Evolutionary conservation across 345 rosid genomes (phyloP).

Genomic region (Mallotus nudiflorus): DNA sequence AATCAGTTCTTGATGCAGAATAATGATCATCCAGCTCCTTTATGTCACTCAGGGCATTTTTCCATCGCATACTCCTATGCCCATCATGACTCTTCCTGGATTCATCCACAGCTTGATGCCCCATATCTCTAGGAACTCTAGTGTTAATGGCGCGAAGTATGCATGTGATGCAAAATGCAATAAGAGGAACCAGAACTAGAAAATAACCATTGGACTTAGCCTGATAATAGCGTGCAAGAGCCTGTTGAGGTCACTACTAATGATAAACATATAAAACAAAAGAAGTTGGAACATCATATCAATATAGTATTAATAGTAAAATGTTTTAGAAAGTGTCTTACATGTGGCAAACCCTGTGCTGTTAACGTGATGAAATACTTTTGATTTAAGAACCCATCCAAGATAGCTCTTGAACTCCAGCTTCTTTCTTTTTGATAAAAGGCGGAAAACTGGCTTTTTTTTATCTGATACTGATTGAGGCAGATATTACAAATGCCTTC

Average conservation of each 20-base stretch:
- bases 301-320: no score
- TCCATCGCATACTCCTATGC: slow-evolving; percentile 35
- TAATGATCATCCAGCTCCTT: slow-evolving; percentile 23
- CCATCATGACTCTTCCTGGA: slow-evolving; percentile 15
- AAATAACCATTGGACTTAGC: slow-evolving; percentile 39
- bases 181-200: slow-evolving; percentile 40
- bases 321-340: slow-evolving; percentile 20
- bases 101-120: neutral
- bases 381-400: slow-evolving; percentile 13
- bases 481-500: neutral
- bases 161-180: slow-evolving; percentile 45
- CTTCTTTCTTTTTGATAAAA: slow-evolving; percentile 9
- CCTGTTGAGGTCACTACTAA: slow-evolving; percentile 13
- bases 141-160: slow-evolving; percentile 27
- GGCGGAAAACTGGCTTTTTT: slow-evolving; percentile 5
- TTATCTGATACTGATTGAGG: slow-evolving; percentile 22
- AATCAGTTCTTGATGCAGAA: slow-evolving; percentile 8
- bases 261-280: neutral
- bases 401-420: neutral
- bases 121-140: slow-evolving; percentile 18
- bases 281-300: neutral
- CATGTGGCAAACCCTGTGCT: slow-evolving; percentile 24
- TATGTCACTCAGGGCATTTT: slow-evolving; percentile 31
- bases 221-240: slow-evolving; percentile 28
- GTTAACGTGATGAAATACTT: slow-evolving; percentile 19